Conservation (phyloP, 345 rosid species). For the Aquilaria sinensis region DNA sequence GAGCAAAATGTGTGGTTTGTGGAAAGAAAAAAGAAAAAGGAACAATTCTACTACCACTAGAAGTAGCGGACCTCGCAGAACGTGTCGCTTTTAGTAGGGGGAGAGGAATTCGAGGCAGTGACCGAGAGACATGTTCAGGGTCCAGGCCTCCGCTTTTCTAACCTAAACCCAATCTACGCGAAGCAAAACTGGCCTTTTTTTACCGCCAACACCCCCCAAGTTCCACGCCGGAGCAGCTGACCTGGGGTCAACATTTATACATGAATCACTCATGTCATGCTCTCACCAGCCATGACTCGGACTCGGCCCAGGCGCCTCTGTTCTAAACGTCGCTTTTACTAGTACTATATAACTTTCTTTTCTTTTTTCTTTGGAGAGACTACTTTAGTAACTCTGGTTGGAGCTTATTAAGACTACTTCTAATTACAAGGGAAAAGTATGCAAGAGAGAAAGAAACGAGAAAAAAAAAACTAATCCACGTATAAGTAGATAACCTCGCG, state of each 20-base stretch:
- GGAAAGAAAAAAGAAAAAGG: too few relatives aligned
- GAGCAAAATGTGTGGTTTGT: too few relatives aligned
- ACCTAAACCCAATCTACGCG: too few relatives aligned
- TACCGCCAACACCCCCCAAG: constrained; percentile 14
- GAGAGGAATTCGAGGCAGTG: constrained; percentile 46
- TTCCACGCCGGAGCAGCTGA: constrained; percentile 17
- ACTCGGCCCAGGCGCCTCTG: neutral
- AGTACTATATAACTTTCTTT: too few relatives aligned
- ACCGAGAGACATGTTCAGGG: constrained; percentile 45
- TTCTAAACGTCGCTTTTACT: too few relatives aligned
- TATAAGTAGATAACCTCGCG: too few relatives aligned
- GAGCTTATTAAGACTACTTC: neutral
- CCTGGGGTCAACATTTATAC: neutral
- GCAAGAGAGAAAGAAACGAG: too few relatives aligned
- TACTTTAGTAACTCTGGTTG: neutral
- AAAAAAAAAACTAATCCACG: too few relatives aligned
- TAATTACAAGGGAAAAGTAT: too few relatives aligned
- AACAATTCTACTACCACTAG: neutral
- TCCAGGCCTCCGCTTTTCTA: constrained; percentile 29
- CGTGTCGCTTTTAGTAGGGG: constrained; percentile 38
- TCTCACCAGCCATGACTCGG: neutral
- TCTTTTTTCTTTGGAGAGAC: too few relatives aligned
- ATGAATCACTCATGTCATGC: neutral
- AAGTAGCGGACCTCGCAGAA: constrained; percentile 38
- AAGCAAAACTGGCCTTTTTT: constrained; percentile 8